Base-by-base conservation (phyloP, 2,329 filamentous ascomycete genomes). In the Colletotrichum sp. region DNA sequence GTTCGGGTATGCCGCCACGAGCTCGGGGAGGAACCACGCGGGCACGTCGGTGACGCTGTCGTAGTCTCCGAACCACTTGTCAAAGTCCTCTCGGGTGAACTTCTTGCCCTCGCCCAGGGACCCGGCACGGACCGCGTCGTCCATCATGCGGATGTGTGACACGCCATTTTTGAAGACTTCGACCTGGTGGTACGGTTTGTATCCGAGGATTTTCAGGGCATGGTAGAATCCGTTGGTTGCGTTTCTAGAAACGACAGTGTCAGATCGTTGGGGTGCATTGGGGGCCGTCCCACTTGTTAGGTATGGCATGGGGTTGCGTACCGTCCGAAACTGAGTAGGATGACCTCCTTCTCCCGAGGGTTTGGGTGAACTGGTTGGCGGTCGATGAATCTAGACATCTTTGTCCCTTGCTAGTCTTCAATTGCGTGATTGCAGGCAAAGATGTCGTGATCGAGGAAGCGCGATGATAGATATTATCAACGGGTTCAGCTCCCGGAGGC, bases 241-340 rank as follows among this genome's bases (percentile, higher is more conserved):
- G 15, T 81, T 82, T 61, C 84, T 85, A 38, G 3, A 16, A 48
- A 58, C 15, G 16, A 12, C 43, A 52, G 21, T 52, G 43, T 52
- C n/a, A 52, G 43, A 61, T 60, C 56, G 3, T 32, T 16, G 26
- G 56, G 56, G 3, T 60, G 18, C 43, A 52, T 52, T 52, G n/a
- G 43, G 43, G 43, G 43, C 43, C n/a, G 43, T 52, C 43, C 43
- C 43, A 52, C 43, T 52, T 52, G n/a, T 52, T 52, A 0, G 16
- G 5, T 48, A 52, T 52, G 6, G 10, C 6, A 52, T 52, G 2
- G 36, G 26, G 24, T 8, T 5, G 36, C 81, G 70, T 75, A 84
- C 84, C 84, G 82, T n/a, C 83, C 81, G n/a, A 81, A 81, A 61
- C 83, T 85, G 32, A 84, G 78, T 21, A 85, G 81, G 58, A 86